Conservation (phyloP, 495 filamentous ascomycete genomes). For the Hypoxylon cercidicola region DNA sequence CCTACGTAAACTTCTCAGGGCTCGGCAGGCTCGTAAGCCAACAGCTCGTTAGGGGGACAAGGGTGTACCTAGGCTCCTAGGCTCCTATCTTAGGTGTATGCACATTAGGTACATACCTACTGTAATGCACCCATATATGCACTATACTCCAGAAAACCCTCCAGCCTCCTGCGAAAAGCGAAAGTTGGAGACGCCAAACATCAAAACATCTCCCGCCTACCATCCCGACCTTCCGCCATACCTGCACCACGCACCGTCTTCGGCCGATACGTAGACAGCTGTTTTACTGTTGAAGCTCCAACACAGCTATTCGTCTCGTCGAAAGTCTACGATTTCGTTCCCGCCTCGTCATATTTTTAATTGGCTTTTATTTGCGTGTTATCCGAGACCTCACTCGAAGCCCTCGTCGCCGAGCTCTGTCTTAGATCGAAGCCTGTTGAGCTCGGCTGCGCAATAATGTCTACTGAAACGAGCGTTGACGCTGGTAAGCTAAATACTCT, state of each 20-base stretch:
- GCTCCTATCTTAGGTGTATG: not conserved
- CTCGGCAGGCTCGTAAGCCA: not conserved
- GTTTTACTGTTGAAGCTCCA: constrained; percentile 26
- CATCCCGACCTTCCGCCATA: constrained; percentile 31
- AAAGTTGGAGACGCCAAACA: constrained; percentile 42
- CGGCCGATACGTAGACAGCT: constrained; percentile 6
- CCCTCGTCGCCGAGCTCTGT: constrained; percentile 39
- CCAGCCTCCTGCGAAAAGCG: constrained; percentile 40
- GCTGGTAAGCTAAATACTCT: constrained; percentile 41
- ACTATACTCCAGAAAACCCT: constrained; percentile 1
- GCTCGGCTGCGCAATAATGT: constrained; percentile 47
- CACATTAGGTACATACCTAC: not conserved
- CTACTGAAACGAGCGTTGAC: constrained; percentile 45
- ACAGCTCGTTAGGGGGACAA: constrained; percentile 8
- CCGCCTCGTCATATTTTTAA: constrained; percentile 21
- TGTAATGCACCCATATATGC: not conserved
- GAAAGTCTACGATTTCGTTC: constrained; percentile 2
- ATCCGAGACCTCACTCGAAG: constrained; percentile 25
- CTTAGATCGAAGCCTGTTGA: constrained; percentile 38
- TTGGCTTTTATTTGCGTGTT: constrained; percentile 28
- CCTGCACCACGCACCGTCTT: not conserved
- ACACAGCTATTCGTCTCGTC: constrained; percentile 15
- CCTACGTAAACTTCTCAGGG: constrained; percentile 32
- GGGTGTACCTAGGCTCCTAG: too few relatives aligned
- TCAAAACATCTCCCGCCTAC: constrained; percentile 28